Evolutionary conservation across 805 yeast species (phyloP), one percentile per base, ranked within the genome.

Genomic region (Kazachstania bromeliacearum): DNA sequence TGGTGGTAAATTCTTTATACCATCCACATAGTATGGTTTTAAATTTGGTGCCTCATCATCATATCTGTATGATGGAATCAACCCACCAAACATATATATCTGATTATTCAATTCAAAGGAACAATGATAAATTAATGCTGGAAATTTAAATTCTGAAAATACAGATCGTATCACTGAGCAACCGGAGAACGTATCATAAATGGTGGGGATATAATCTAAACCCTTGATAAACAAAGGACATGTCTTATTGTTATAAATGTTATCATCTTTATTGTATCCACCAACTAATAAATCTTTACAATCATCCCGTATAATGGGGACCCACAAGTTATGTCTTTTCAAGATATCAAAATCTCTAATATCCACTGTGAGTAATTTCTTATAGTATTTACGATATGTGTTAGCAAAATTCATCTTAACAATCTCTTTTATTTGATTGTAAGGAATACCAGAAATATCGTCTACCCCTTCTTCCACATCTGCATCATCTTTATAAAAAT

Each of bases 61-160:
- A 20, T 45, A 49, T 13, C 46, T 40, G 30, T 48, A 41, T 22
- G 47, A 51, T 15, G 58, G 56, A 34, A 50, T 45, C 24, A 68
- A 44, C 0, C 80, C 80, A 18, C 79, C 79, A 18, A 64, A 42
- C 0, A 64, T 42, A 38, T 57, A 67, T 3, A 68, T 53, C n/a
- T 54, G 55, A 14, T 59, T 64, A 16, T 58, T 53, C 35, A 66
- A 38, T 8, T 60, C 63, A n/a, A 63, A 60, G 0, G 70, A 40
- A 4, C 69, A 52, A 41, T 73, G 75, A 43, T 68, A 67, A 0
- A 61, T 48, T 14, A 71, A 44, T 0, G 70, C 54, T 4, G 75
- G 72, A 1, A 68, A 35, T n/a, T 62, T 60, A 5, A 43, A 48
- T 21, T 55, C 61, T 2, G 72, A 64, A 34, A 71, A 55, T 0